Percentiles rank a stretch among this genome's conserved stretches.
These are phyloP conservation scores for Catenaria anguillulae DNA, from an alignment of 371 early-diverging fungal species.

Conservation along the genomic window DNA sequence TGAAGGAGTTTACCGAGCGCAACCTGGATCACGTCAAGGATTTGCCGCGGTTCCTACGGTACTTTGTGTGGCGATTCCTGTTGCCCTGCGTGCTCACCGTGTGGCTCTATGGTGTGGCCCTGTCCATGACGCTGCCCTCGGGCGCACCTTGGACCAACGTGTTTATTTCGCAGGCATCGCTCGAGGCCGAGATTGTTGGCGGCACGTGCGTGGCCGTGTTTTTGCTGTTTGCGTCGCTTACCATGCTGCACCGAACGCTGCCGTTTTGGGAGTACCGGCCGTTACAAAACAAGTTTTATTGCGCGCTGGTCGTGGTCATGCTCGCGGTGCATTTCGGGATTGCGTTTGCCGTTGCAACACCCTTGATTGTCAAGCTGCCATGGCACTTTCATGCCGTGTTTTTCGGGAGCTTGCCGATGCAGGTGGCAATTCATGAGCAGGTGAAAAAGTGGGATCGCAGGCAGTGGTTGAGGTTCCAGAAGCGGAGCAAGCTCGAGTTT, in stretches of 20 bases:
- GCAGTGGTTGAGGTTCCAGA: constrained; percentile 72
- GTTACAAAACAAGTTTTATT: constrained; percentile 51
- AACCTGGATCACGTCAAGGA: constrained; percentile 67
- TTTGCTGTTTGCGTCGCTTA: constrained; percentile 26
- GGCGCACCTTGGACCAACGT: neutral
- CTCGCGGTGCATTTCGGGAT: constrained; percentile 42
- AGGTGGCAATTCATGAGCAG: constrained; percentile 73
- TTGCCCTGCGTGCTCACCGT: constrained; percentile 47
- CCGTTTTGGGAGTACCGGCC: constrained; percentile 41
- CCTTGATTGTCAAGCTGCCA: constrained; percentile 24
- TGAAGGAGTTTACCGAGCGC: constrained; percentile 87
- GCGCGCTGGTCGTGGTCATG: constrained; percentile 29
- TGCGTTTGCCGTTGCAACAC: constrained; percentile 26
- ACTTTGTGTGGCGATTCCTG: constrained; percentile 52
- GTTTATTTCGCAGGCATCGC: neutral
- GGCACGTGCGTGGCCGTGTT: neutral
- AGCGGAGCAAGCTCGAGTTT: constrained; percentile 87
- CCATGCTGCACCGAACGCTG: constrained; percentile 57
- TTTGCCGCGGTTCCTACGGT: constrained; percentile 49
- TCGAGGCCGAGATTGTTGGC: neutral
- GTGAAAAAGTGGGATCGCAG: constrained; percentile 71
- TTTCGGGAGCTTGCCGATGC: constrained; percentile 44
- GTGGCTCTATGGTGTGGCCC: neutral
- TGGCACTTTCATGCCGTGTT: constrained; percentile 66
- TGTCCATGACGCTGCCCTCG: neutral